phyloP scores from a whole-genome alignment of 2,329 filamentous ascomycete species.

The Nothopassalora personata region DNA sequence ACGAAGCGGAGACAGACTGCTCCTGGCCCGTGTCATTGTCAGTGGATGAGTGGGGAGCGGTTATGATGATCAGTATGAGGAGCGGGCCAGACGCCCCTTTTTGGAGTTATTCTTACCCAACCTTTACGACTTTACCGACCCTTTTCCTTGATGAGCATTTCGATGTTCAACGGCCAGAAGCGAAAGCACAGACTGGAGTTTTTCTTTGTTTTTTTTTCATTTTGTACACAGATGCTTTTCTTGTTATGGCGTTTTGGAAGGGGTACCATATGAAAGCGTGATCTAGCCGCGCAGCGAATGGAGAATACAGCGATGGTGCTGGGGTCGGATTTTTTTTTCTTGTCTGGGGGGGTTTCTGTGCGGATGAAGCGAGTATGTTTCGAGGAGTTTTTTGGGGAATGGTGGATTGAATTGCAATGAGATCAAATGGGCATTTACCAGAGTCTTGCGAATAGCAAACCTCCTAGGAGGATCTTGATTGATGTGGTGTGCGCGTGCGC shows the following conservation, averaged over 20 bases:
- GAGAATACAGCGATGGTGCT: neutral
- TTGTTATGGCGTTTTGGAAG: neutral
- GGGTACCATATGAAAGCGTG: neutral
- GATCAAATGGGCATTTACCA: neutral
- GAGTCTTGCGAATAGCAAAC: neutral
- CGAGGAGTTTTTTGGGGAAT: neutral
- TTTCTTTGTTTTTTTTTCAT: no score
- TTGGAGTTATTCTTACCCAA: neutral
- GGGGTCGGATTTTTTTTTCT: neutral
- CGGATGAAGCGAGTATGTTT: neutral
- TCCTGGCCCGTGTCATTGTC: constrained; percentile 32
- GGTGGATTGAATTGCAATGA: neutral
- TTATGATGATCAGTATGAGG: neutral
- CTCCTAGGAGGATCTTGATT: neutral
- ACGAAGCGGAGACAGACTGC: constrained; percentile 17
- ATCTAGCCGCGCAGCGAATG: neutral
- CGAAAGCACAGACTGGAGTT: neutral
- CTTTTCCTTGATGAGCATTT: neutral
- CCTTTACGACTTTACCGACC: neutral
- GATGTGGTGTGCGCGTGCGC: neutral
- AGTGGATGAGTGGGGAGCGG: constrained; percentile 30
- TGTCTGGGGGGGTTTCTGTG: neutral
- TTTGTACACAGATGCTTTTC: neutral
- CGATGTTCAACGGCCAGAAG: neutral
- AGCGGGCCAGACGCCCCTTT: no score